Evolutionary conservation across 2,329 filamentous ascomycete species (phyloP).

Genomic region (Ophiocordyceps camponoti-saundersi): DNA sequence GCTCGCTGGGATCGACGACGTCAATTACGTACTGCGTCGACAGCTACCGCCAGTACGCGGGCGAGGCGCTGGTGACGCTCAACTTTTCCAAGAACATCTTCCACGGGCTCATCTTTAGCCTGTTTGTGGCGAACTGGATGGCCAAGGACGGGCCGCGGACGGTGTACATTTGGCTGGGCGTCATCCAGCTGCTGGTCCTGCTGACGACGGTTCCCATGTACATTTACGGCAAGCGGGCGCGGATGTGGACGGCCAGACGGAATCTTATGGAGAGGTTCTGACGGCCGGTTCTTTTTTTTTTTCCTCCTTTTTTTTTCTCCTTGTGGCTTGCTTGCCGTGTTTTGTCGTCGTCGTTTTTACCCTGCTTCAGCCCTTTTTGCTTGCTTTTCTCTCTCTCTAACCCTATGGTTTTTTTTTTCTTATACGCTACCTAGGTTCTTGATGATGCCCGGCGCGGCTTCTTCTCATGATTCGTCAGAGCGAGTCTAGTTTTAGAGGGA

Average conservation of each 20-base stretch:
- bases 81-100: constrained; percentile 93
- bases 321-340: neutral
- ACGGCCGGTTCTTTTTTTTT: neutral
- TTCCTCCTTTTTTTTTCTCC: neutral
- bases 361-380: no score
- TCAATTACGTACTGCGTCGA: constrained; percentile 90
- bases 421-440: no score
- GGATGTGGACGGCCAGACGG: constrained; percentile 87
- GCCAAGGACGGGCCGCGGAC: constrained; percentile 54
- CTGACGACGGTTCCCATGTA: constrained; percentile 78
- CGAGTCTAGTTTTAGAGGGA: no score
- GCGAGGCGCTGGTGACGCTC: constrained; percentile 82
- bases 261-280: constrained; percentile 68
- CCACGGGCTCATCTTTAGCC: constrained; percentile 73
- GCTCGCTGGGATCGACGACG: constrained; percentile 76
- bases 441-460: no score
- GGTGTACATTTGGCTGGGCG: constrained; percentile 69
- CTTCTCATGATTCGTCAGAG: no score
- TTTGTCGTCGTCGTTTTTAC: no score
- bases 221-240: constrained; percentile 73
- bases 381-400: no score
- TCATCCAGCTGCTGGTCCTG: constrained; percentile 67
- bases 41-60: constrained; percentile 82
- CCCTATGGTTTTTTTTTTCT: no score
- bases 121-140: constrained; percentile 82